Evolutionary conservation across 2,329 filamentous ascomycete species (phyloP).

Genomic region (Cladosporium sp.): DNA sequence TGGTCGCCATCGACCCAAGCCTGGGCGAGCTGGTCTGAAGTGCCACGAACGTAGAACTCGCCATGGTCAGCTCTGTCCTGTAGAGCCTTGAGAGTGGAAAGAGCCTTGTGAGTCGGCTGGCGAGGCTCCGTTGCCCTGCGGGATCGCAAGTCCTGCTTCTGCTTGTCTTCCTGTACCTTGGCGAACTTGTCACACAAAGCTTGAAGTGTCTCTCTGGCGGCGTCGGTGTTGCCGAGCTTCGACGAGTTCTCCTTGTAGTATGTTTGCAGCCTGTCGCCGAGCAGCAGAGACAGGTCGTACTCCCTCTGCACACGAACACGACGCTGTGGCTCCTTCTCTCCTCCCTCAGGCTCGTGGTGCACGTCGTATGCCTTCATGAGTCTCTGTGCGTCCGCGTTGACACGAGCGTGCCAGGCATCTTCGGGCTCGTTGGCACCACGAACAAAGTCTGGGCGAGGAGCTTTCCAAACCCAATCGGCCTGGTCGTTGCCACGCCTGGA

Average conservation of each 20-base stretch:
- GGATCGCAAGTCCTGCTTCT: slow-evolving; percentile 2
- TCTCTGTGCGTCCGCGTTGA: slow-evolving; percentile 8
- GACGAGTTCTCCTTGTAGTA: slow-evolving; percentile 14
- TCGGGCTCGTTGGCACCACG: slow-evolving; percentile 6
- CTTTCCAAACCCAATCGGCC: slow-evolving; percentile 12
- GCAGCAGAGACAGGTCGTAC: not conserved
- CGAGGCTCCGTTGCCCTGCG: not conserved
- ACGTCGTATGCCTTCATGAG: slow-evolving; percentile 12
- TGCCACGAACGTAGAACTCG: slow-evolving; percentile 7
- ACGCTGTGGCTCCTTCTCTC: slow-evolving; percentile 12
- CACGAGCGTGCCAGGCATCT: slow-evolving; percentile 7
- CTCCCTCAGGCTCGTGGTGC: slow-evolving; percentile 5
- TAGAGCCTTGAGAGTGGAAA: slow-evolving; percentile 4
- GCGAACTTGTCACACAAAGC: slow-evolving; percentile 7
- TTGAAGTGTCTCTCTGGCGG: not conserved
- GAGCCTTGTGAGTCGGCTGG: not conserved
- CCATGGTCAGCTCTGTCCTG: slow-evolving; percentile 6
- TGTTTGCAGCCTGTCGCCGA: slow-evolving; percentile 3
- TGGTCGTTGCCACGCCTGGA: slow-evolving; percentile 12
- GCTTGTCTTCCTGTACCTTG: slow-evolving; percentile 10
- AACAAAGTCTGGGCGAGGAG: slow-evolving; percentile 2
- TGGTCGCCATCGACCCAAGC: slow-evolving; percentile 8
- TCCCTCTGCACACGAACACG: slow-evolving; percentile 6
- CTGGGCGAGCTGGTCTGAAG: not conserved
- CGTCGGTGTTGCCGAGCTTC: slow-evolving; percentile 10